A percentile compares a stretch with the other conserved stretches of the same genome.
Conservation (phyloP, 2,329 filamentous ascomycete species). For the Pseudogymnoascus sp. region DNA sequence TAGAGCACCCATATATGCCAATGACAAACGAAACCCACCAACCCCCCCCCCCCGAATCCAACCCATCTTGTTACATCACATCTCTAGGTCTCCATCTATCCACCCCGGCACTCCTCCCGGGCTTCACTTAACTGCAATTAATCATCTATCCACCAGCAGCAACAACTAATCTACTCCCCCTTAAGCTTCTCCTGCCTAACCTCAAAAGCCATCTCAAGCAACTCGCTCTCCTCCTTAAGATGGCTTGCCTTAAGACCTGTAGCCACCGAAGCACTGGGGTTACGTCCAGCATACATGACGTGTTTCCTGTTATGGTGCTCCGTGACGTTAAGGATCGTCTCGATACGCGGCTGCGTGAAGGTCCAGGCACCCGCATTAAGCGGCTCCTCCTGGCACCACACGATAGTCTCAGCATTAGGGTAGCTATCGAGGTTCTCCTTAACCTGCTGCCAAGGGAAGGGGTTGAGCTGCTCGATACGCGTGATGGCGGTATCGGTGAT, state of each 20-base stretch:
- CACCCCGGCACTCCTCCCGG: too few relatives aligned
- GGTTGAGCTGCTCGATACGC: conserved; percentile 93
- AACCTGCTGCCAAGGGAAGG: conserved; percentile 96
- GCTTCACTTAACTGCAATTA: too few relatives aligned
- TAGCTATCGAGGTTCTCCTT: conserved; percentile 96
- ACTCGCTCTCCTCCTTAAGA: conserved; percentile 83
- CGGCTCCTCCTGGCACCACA: conserved; percentile 96
- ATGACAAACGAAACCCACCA: conserved; percentile 2
- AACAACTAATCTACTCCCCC: conserved; percentile 35
- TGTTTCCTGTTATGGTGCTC: conserved; percentile 88
- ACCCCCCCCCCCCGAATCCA: background rate
- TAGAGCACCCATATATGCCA: conserved; percentile 3
- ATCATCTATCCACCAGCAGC: background rate
- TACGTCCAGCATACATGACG: conserved; percentile 93
- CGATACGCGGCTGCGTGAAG: conserved; percentile 93
- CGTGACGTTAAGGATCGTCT: conserved; percentile 91
- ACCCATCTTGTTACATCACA: conserved; percentile 6
- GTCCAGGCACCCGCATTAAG: conserved; percentile 96
- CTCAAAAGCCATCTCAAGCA: conserved; percentile 59
- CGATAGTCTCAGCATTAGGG: conserved; percentile 94
- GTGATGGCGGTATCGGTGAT: conserved; percentile 90
- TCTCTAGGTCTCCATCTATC: background rate
- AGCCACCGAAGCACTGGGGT: conserved; percentile 87
- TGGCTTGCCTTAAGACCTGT: conserved; percentile 86
- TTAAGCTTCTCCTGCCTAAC: conserved; percentile 63